Evolutionary conservation across 345 rosid species (phyloP), one percentile per base, ranked within the genome.

Genomic region (Gossypium stocksii): DNA sequence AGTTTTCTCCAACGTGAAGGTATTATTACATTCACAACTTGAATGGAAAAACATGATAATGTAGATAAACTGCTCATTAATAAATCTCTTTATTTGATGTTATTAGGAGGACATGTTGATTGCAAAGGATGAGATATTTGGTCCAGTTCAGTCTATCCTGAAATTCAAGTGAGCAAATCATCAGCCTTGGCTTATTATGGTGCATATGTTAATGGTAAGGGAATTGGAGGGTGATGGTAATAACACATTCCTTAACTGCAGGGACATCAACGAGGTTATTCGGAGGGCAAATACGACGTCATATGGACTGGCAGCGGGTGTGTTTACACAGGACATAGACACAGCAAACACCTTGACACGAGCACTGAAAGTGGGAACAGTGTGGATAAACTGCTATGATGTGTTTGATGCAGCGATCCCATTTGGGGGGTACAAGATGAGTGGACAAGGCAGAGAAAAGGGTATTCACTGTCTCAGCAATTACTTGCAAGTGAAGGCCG

Each of bases 341-440:
- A 87, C 87, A 0, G 94, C 94, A 0, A 90, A 90, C 80, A 88
- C 86, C 17, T 56, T 90, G 73, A 79, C 80, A 2, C 87, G 92
- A 0, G 92, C 92, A 14, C 75, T 90, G 75, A 78, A 79, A 41
- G 89, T n/a, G 3, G 94, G 92, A 52, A 71, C 89, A 2, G 89
- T 90, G 6, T 90, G 94, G 94, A 41, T 88, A 8, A 90, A 90
- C 61, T 88, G 92, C 83, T 90, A 69, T 23, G 89, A 90, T 71
- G 71, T 79, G 46, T 88, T 90, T 68, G 94, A 90, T 74, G 94
- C 94, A 19, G 87, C 87, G 0, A 86, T 88, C 72, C 94, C 94
- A 13, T 88, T 90, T 59, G 94, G 92, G 11, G 94, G 94, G 25
- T 90, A 84, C 86, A 90, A 90, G 84, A 88, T 88, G 90, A 90